A percentile compares a stretch with the other conserved stretches of the same genome.
These are phyloP conservation scores for Teunomyces lycoperdinae DNA, from an alignment of 805 yeast genomes.

Conservation along the genomic window DNA sequence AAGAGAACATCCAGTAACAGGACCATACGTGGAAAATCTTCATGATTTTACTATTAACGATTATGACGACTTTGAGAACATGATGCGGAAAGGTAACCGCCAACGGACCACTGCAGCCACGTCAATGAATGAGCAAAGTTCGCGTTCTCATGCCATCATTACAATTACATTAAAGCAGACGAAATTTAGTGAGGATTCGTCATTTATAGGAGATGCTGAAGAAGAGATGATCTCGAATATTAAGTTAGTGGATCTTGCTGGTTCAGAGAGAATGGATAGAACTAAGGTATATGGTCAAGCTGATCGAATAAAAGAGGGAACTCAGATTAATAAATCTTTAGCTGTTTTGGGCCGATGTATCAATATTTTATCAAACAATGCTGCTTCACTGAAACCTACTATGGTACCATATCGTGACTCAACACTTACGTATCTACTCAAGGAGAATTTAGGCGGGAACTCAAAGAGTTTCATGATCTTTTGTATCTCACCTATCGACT, in stretches of 20 bases:
- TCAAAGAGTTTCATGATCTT: slow-evolving; percentile 89
- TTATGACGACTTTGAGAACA: slow-evolving; percentile 47
- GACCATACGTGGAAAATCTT: slow-evolving; percentile 72
- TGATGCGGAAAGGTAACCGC: slow-evolving; percentile 50
- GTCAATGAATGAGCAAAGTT: slow-evolving; percentile 65
- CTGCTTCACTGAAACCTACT: slow-evolving; percentile 20
- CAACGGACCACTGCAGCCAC: slow-evolving; percentile 71
- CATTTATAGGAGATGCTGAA: slow-evolving; percentile 35
- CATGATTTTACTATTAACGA: slow-evolving; percentile 48
- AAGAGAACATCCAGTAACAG: slow-evolving; percentile 62
- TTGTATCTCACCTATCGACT: slow-evolving; percentile 76
- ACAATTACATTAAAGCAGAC: slow-evolving; percentile 62
- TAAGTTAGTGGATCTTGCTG: slow-evolving; percentile 76
- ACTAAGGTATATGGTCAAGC: slow-evolving; percentile 57
- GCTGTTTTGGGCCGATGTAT: slow-evolving; percentile 75
- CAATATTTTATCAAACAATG: slow-evolving; percentile 45
- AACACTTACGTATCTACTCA: slow-evolving; percentile 66
- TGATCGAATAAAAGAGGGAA: slow-evolving; percentile 67
- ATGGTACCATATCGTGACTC: slow-evolving; percentile 75
- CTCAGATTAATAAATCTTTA: slow-evolving; percentile 72
- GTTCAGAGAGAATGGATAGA: slow-evolving; percentile 68
- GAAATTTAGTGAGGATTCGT: slow-evolving; percentile 26
- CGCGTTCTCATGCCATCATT: slow-evolving; percentile 80
- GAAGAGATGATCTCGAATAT: slow-evolving; percentile 57
- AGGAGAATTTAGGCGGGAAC: slow-evolving; percentile 77